phyloP scores from a whole-genome alignment of 352 stramenopile genomes.

The Aphanomyces invadans region DNA sequence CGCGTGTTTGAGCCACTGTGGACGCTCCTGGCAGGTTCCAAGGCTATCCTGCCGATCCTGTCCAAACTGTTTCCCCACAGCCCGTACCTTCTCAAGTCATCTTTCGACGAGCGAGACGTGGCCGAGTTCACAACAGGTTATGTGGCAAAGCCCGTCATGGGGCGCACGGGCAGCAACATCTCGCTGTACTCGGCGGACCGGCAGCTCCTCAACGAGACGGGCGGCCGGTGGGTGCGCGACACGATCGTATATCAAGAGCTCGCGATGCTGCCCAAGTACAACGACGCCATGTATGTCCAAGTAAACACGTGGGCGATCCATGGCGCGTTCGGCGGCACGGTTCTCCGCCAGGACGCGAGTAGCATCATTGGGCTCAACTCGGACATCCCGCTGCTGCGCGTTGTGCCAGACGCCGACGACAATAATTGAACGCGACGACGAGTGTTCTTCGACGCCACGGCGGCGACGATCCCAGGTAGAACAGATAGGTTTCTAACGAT shows the following conservation, averaged over 20 bases:
- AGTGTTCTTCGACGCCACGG: neutral
- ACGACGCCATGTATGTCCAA: slow-evolving; percentile 16
- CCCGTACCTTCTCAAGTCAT: slow-evolving; percentile 21
- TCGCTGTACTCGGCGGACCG: slow-evolving; percentile 5
- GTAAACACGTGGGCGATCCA: slow-evolving; percentile 24
- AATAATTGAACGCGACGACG: neutral
- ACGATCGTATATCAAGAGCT: slow-evolving; percentile 25
- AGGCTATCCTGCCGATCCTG: slow-evolving; percentile 21
- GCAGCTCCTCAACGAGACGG: slow-evolving; percentile 19
- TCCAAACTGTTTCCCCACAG: slow-evolving; percentile 10
- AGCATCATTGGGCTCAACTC: slow-evolving; percentile 25
- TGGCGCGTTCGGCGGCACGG: slow-evolving; percentile 17
- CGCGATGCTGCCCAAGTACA: slow-evolving; percentile 20
- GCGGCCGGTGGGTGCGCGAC: slow-evolving; percentile 21
- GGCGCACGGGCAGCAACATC: slow-evolving; percentile 24
- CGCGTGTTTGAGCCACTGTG: slow-evolving; percentile 24
- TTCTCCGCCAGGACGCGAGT: slow-evolving; percentile 16
- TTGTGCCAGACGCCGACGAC: slow-evolving; percentile 7
- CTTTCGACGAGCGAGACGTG: slow-evolving; percentile 22
- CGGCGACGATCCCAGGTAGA: too few relatives aligned
- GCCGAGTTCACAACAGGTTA: neutral
- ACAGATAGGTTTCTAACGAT: too few relatives aligned
- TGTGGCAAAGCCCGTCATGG: slow-evolving; percentile 23
- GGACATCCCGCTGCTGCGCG: slow-evolving; percentile 14
- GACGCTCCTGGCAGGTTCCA: slow-evolving; percentile 21